These are phyloP conservation scores for Cladosporium sp. DNA, from an alignment of 2,329 filamentous ascomycete species.

Conservation along the genomic window DNA sequence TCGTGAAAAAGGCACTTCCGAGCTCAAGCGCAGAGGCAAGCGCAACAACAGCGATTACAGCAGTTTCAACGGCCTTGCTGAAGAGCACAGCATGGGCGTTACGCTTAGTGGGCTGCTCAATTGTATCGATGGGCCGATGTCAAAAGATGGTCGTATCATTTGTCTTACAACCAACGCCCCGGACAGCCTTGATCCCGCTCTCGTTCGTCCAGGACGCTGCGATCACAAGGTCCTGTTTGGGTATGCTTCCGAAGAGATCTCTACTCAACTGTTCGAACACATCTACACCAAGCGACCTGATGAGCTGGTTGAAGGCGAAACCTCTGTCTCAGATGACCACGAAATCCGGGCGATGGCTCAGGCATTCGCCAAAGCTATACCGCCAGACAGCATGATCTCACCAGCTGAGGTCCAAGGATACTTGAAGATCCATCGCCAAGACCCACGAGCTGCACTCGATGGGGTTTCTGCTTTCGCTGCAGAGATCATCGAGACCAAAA, in stretches of 20 bases:
- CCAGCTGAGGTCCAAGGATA: conserved; percentile 54
- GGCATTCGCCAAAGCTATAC: not conserved
- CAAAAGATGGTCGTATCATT: conserved; percentile 72
- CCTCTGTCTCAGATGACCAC: not conserved
- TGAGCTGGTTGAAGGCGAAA: not conserved
- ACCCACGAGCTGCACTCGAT: conserved; percentile 45
- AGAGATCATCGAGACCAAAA: conserved; percentile 27
- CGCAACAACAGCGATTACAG: not conserved
- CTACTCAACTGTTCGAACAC: conserved; percentile 40
- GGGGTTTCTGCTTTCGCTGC: conserved; percentile 44
- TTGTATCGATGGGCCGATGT: conserved; percentile 75
- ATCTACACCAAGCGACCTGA: conserved; percentile 26
- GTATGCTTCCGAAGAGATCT: conserved; percentile 40
- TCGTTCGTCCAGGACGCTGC: conserved; percentile 70
- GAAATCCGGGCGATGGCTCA: not conserved
- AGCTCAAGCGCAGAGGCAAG: conserved; percentile 92
- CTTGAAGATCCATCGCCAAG: conserved; percentile 49
- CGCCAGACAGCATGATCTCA: conserved; percentile 37
- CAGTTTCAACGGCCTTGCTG: not conserved
- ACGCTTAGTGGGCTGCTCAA: conserved; percentile 72
- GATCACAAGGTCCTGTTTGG: conserved; percentile 63
- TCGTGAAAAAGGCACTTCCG: conserved; percentile 37
- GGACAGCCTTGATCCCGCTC: conserved; percentile 68
- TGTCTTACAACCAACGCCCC: conserved; percentile 79
- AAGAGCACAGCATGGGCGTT: conserved; percentile 60